phyloP scores from a whole-genome alignment of 306 rosid species.

The Astragalus membranaceus region DNA sequence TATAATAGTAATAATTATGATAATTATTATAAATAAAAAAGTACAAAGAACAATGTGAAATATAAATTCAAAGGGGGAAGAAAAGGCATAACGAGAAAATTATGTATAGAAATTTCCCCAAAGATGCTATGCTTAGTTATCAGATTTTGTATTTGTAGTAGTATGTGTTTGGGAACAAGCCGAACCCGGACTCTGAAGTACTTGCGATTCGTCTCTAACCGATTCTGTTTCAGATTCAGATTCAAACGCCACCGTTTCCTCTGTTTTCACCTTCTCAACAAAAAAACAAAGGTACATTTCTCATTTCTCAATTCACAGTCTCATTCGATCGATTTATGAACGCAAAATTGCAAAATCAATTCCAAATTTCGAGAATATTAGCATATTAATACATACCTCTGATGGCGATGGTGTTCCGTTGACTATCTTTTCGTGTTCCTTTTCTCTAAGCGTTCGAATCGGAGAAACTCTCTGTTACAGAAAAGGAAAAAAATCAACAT shows the following conservation, averaged over 20 bases:
- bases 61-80: not conserved
- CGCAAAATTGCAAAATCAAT: not conserved
- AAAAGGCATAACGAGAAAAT: slow-evolving; percentile 42
- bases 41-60: not conserved
- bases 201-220: slow-evolving; percentile 35
- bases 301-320: not conserved
- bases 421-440: slow-evolving; percentile 48
- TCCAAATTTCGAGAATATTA: not conserved
- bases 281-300: not conserved
- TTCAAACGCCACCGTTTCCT: slow-evolving; percentile 31
- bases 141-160: slow-evolving; percentile 19
- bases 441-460: slow-evolving; percentile 68
- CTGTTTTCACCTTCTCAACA: slow-evolving; percentile 31
- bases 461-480: slow-evolving; percentile 67
- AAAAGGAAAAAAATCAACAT: not conserved
- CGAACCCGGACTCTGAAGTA: slow-evolving; percentile 37
- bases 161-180: slow-evolving; percentile 42
- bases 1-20: not conserved
- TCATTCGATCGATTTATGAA: not conserved
- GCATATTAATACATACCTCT: slow-evolving; percentile 24
- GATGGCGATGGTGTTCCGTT: slow-evolving; percentile 24
- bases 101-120: slow-evolving; percentile 26
- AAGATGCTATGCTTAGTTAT: not conserved
- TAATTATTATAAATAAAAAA: no score
- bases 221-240: slow-evolving; percentile 32